phyloP scores from a whole-genome alignment of 257 asterid species.

The Ajuga chamaepitys region DNA sequence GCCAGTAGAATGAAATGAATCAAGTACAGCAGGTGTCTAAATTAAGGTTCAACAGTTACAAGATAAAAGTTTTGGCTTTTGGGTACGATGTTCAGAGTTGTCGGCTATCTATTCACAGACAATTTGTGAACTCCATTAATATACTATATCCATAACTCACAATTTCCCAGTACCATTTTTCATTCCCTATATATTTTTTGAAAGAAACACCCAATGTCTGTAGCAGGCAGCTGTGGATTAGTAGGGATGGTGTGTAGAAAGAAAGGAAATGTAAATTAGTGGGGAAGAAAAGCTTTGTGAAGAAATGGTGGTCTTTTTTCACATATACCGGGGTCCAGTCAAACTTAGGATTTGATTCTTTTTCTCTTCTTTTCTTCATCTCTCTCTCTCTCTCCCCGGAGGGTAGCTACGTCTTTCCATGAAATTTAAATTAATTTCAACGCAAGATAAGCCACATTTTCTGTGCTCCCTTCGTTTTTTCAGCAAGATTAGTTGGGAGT shows the following conservation, averaged over 20 bases:
- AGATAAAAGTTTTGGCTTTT: slow-evolving; percentile 15
- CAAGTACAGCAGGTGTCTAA: slow-evolving; percentile 3
- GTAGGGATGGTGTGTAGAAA: background rate
- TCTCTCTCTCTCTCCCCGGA: background rate
- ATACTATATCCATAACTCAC: background rate
- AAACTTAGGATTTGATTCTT: slow-evolving; percentile 70
- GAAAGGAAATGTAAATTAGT: background rate
- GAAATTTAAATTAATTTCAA: slow-evolving; percentile 19
- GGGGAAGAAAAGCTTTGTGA: slow-evolving; percentile 3
- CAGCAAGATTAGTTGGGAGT: background rate
- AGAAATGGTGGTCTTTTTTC: slow-evolving; percentile 21
- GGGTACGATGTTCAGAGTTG: slow-evolving; percentile 88
- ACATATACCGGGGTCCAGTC: slow-evolving; percentile 46
- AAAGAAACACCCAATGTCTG: too few species aligned
- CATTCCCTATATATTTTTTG: too few species aligned
- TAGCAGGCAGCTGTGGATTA: background rate
- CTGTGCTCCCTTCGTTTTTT: background rate
- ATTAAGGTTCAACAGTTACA: background rate
- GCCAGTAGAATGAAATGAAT: background rate
- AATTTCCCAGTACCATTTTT: background rate
- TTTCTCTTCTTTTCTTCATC: background rate
- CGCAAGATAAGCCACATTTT: slow-evolving; percentile 1
- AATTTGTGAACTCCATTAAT: slow-evolving; percentile 42
- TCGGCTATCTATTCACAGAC: slow-evolving; percentile 69
- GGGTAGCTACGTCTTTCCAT: slow-evolving; percentile 36